Base-by-base conservation (phyloP, 257 asterid genomes). In the Asclepias syriaca region DNA sequence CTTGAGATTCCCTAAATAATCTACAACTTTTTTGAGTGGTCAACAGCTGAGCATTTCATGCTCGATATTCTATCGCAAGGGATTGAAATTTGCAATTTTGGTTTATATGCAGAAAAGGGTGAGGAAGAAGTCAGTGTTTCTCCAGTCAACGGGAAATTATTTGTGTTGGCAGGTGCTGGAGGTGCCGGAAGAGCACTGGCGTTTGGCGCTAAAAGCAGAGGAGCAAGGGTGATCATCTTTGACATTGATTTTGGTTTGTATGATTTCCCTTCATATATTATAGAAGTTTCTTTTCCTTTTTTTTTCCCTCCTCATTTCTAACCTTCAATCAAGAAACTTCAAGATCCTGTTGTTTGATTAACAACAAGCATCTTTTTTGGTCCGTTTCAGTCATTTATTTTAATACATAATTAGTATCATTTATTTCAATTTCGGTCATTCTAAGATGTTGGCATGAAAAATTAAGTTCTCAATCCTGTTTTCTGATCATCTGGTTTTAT, bases 171-270 rank as follows among this genome's bases (percentile, higher is more conserved):
- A 74, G 95, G 95, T 71, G 88, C 90, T 43, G 95, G 95, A 34
- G 95, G 95, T 56, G 95, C 95, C 21, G 95, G 95, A 78, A 86
- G 95, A 83, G 91, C 95, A 3, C 82, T 88, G 46, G 90, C 88
- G 18, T 81, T 88, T 54, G 91, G 95, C 40, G 95, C 95, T 24
- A 83, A 84, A 72, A 83, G 66, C 70, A 79, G 88, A 84, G 90
- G 87, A 65, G 89, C 95, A 9, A 77, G 84, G 14, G 80, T 86
- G 46, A 50, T 84, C 19, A 74, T 88, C 61, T 88, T 83, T 48
- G 95, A 88, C 80, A 86, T 86, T 58, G 87, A 86, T 73, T 80
- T 80, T 46, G 86, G 91, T 87, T 77, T 51, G 70, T 32, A 39
- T 19, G 2, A 34, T 32, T 24, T 64, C 21, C 11, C 6, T 5